Conservation (phyloP, 257 asterid genomes). For the Solanum rostratum region DNA sequence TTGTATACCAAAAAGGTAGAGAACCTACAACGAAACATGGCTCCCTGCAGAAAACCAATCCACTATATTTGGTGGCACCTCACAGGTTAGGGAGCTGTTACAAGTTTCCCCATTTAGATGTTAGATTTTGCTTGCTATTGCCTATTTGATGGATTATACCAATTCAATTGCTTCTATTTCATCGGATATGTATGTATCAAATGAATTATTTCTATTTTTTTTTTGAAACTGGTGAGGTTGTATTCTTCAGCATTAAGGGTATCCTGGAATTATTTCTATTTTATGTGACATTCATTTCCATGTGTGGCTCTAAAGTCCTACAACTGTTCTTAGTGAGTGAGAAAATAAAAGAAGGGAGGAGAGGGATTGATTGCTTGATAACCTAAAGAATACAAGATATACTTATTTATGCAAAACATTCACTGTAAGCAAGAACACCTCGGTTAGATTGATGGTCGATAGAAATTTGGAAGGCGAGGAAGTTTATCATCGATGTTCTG, state of each 20-base stretch:
- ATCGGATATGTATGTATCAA: not conserved
- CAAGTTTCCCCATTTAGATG: not conserved
- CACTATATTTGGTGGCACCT: not conserved
- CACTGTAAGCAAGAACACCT: not conserved
- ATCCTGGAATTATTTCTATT: not conserved
- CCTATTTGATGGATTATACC: not conserved
- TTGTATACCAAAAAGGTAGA: not conserved
- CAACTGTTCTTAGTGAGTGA: not conserved
- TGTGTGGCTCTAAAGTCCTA: not conserved
- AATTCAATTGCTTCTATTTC: not conserved
- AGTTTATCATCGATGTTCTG: not conserved
- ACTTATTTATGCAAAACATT: not conserved
- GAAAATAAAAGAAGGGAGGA: not conserved
- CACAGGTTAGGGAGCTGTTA: not conserved
- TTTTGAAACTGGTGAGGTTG: too few relatives aligned
- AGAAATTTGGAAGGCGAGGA: not conserved
- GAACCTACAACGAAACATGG: not conserved
- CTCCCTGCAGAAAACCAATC: not conserved
- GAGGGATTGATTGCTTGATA: not conserved
- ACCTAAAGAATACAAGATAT: not conserved
- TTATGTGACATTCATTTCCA: not conserved
- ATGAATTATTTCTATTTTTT: not conserved
- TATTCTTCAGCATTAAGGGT: too few relatives aligned
- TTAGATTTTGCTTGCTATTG: not conserved
- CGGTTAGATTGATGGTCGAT: not conserved